phyloP scores from a whole-genome alignment of 164 flowering plant species.

The Houttuynia cordata region DNA sequence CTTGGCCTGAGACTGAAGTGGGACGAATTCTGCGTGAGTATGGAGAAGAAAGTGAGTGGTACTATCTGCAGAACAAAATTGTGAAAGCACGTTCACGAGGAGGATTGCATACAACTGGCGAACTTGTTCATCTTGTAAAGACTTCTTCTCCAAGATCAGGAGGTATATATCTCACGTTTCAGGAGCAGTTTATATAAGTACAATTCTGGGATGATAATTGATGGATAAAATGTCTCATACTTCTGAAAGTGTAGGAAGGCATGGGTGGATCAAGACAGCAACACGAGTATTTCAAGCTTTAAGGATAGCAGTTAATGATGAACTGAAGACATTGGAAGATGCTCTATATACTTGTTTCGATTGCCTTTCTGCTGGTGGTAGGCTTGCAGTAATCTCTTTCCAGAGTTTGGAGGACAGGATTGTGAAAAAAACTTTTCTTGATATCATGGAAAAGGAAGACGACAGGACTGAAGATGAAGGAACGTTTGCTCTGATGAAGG shows the following conservation, averaged over 20 bases:
- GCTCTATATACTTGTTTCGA: constrained; percentile 65
- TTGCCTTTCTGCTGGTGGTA: constrained; percentile 74
- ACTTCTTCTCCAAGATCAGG: constrained; percentile 1
- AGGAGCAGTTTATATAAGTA: constrained; percentile 10
- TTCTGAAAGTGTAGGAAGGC: constrained; percentile 44
- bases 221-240: not conserved
- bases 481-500: constrained; percentile 3
- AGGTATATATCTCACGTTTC: not conserved
- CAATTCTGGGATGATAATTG: not conserved
- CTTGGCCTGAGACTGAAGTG: constrained; percentile 87
- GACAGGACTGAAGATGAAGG: constrained; percentile 7
- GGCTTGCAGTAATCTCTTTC: constrained; percentile 93
- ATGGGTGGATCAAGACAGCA: constrained; percentile 98
- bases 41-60: constrained; percentile 95
- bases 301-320: constrained; percentile 93
- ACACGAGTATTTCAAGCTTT: constrained; percentile 92
- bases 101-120: constrained; percentile 1
- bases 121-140: not conserved
- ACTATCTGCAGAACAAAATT: constrained; percentile 54
- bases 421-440: constrained; percentile 83
- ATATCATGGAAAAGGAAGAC: constrained; percentile 29
- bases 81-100: constrained; percentile 49
- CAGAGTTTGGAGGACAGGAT: constrained; percentile 98
- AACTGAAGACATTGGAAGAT: constrained; percentile 56
- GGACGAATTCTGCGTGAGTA: constrained; percentile 76